Base-by-base conservation (phyloP, 768 basidiomycete genomes). In the Tricholoma terreum region DNA sequence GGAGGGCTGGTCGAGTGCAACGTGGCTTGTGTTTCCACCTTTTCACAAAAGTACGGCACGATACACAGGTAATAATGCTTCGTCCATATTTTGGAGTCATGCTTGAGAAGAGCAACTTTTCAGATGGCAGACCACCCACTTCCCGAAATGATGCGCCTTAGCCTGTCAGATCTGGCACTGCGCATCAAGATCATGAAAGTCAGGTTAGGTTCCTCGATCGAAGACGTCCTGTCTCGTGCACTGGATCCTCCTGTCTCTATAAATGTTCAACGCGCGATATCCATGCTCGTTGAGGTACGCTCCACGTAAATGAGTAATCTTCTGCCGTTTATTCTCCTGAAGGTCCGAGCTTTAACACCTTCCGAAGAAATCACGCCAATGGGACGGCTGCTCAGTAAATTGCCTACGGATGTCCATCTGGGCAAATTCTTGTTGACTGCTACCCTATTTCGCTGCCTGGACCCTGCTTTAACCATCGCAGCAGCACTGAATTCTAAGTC, bases 381-480 rank as follows among this genome's bases (percentile, higher is more conserved):
- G 85, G 96, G 96, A 38, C 79, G 86, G 53, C 76, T 96, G 21
- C 79, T 99, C 38, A 93, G 92, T 75, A 90, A 92, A 68, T 77
- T 99, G 36, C 96, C 96, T 0, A 92, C 94, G 46, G 96, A 99
- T 67, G 95, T 98, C 14, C 93, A 98, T 68, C 82, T 97, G 3
- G 95, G 94, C 36, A 97, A 98, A 75, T 90, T 98, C 68, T 77
- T 98, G 14, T 77, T 98, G 40, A 84, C 86, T 22, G 89, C 94
- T 5, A 86, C 88, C 1, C 69, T 94, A 36, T 91, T 98, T 69
- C 84, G 85, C 45, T 98, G 96, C 68, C 75, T 98, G 59, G 96
- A 98, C 71, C 92, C 95, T 1, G 96, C 94, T n/a, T 78, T 99
- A 50, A 97, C 96, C 5, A 94, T 99, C 58, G 94, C 93, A 14